phyloP scores from a whole-genome alignment of 139 green algal species.

The Coccomyxa sp. region DNA sequence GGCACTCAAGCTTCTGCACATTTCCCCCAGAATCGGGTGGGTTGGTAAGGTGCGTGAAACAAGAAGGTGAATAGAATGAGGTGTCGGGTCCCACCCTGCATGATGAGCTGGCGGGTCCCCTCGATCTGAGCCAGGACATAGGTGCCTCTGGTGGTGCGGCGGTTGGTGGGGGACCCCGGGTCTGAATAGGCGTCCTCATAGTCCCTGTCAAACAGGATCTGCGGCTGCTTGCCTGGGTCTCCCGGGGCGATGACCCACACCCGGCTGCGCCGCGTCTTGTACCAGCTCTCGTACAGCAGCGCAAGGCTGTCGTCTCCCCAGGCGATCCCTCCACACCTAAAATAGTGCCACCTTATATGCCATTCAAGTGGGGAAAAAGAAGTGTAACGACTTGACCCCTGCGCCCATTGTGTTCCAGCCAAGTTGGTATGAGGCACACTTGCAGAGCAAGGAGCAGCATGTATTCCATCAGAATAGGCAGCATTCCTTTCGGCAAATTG shows the following conservation, averaged over 20 bases:
- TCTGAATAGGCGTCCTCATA: slow-evolving; percentile 96
- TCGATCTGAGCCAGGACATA: slow-evolving; percentile 76
- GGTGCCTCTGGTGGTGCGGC: slow-evolving; percentile 65
- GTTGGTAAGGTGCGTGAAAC: too few species aligned
- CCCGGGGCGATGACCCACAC: slow-evolving; percentile 52
- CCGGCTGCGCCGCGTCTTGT: slow-evolving; percentile 64
- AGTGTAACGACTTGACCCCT: background rate
- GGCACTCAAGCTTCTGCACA: too few species aligned
- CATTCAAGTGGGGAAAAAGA: background rate
- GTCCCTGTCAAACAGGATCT: slow-evolving; percentile 56
- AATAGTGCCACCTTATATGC: background rate
- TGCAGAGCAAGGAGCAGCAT: background rate
- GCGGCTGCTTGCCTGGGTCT: slow-evolving; percentile 18
- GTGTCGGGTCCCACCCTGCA: slow-evolving; percentile 37
- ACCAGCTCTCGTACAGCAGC: slow-evolving; percentile 89
- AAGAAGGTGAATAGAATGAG: too few species aligned
- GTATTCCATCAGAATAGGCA: too few species aligned
- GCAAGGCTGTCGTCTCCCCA: slow-evolving; percentile 84
- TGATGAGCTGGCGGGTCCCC: slow-evolving; percentile 61
- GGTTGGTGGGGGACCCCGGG: slow-evolving; percentile 72
- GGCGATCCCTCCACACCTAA: slow-evolving; percentile 75
- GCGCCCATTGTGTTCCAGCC: background rate
- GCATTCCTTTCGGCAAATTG: too few species aligned
- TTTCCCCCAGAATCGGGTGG: too few species aligned
- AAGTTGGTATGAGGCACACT: background rate